These are phyloP conservation scores for Curvularia verruculosa DNA, from an alignment of 2,329 filamentous ascomycete species.

Conservation along the genomic window DNA sequence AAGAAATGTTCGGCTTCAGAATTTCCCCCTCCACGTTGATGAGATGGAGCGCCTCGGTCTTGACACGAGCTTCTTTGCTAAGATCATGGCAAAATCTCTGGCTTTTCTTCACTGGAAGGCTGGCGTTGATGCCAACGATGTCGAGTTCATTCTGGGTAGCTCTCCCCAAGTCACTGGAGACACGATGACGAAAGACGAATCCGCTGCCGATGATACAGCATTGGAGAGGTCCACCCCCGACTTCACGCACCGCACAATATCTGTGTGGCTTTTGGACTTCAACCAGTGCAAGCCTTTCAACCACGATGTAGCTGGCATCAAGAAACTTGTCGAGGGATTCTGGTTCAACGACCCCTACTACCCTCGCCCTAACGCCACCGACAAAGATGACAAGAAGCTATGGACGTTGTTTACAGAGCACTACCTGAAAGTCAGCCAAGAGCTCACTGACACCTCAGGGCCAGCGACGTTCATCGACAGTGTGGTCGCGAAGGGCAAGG, in stretches of 20 bases:
- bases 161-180: not conserved
- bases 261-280: constrained; percentile 5
- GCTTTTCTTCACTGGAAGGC: constrained; percentile 59
- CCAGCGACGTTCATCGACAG: not conserved
- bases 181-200: not conserved
- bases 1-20: constrained; percentile 52
- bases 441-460: not conserved
- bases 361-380: constrained; percentile 6
- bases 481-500: not conserved
- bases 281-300: constrained; percentile 3
- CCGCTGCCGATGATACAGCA: not conserved
- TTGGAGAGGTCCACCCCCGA: too few relatives aligned
- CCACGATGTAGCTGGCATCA: not conserved
- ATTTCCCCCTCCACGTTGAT: constrained; percentile 58
- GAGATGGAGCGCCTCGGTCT: constrained; percentile 56
- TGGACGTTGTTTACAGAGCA: not conserved
- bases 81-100: constrained; percentile 56
- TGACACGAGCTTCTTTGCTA: constrained; percentile 45
- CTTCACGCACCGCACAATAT: not conserved
- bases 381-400: not conserved
- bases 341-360: constrained; percentile 16
- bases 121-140: constrained; percentile 57
- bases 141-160: constrained; percentile 61
- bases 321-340: constrained; percentile 9
- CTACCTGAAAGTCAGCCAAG: not conserved